Evolutionary conservation across 2,329 filamentous ascomycete species (phyloP).

Genomic region (Colletotrichum noveboracense): DNA sequence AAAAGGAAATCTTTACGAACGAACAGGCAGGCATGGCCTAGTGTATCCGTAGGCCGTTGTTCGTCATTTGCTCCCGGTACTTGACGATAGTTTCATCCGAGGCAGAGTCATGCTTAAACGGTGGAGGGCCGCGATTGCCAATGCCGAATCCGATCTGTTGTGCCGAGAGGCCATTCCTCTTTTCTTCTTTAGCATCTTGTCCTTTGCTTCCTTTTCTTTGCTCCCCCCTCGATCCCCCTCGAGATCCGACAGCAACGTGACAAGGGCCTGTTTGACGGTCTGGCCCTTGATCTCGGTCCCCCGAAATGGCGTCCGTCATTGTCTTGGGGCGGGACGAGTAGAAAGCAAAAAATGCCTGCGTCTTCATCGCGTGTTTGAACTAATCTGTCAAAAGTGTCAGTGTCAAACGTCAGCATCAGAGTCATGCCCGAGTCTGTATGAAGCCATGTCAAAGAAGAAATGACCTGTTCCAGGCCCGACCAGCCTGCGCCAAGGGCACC

Average conservation of each 20-base stretch:
- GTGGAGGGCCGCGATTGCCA: neutral
- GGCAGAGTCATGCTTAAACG: slow-evolving; percentile 11
- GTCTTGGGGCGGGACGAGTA: neutral
- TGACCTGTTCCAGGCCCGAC: neutral
- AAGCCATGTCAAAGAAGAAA: slow-evolving; percentile 2
- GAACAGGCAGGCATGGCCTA: neutral
- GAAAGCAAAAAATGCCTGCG: neutral
- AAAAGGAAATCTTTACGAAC: slow-evolving; percentile 20
- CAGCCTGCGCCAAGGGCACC: slow-evolving; percentile 8
- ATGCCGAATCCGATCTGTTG: neutral
- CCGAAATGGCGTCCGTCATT: neutral
- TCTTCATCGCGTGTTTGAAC: neutral
- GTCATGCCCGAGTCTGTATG: neutral
- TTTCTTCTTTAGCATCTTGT: neutral
- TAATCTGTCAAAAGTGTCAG: slow-evolving; percentile 2
- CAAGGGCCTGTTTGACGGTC: neutral
- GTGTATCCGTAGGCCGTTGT: neutral
- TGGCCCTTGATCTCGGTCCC: slow-evolving; percentile 5
- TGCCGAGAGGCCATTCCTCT: neutral
- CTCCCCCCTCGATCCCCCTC: neutral
- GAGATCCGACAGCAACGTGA: neutral
- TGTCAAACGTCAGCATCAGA: slow-evolving; percentile 1
- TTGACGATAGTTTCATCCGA: neutral
- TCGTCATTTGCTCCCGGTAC: neutral
- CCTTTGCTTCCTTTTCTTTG: neutral